Evolutionary conservation across 441 rosid species (phyloP).

Genomic region (Gossypium schwendimanii): DNA sequence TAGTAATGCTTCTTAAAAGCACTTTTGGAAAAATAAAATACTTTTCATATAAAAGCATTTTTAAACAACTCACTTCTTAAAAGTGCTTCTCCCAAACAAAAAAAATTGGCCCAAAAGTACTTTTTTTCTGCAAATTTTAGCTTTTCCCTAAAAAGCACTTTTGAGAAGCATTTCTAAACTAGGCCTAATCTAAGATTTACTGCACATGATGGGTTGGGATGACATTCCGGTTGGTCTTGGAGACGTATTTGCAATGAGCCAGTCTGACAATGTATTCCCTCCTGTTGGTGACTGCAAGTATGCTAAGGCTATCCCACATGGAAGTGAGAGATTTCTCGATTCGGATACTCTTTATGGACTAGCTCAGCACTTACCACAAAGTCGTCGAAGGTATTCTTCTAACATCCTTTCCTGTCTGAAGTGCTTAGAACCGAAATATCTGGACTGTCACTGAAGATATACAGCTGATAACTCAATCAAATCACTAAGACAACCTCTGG

Average conservation of each 20-base stretch:
- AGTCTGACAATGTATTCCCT: slow-evolving; percentile 40
- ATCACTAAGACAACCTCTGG: slow-evolving; percentile 59
- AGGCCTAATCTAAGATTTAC: slow-evolving; percentile 50
- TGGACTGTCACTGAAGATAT: slow-evolving; percentile 33
- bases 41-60: too few relatives aligned
- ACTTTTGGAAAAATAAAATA: too few relatives aligned
- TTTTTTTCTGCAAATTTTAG: too few relatives aligned
- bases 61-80: too few relatives aligned
- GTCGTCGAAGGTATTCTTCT: slow-evolving; percentile 63
- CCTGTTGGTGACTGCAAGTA: slow-evolving; percentile 75
- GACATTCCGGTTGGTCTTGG: slow-evolving; percentile 84
- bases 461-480: slow-evolving; percentile 61
- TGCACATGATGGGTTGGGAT: slow-evolving; percentile 98
- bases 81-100: too few relatives aligned
- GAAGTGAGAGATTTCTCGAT: slow-evolving; percentile 76
- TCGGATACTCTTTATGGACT: slow-evolving; percentile 88
- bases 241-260: slow-evolving; percentile 50
- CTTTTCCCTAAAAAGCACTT: too few relatives aligned
- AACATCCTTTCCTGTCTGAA: not conserved
- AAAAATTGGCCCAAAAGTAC: too few relatives aligned
- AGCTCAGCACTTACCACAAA: slow-evolving; percentile 62
- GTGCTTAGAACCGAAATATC: not conserved
- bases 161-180: too few relatives aligned
- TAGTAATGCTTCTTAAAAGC: too few relatives aligned
- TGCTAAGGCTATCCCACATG: slow-evolving; percentile 61